Evolutionary conservation across 1,139 yeast species (phyloP), one percentile per base, ranked within the genome.

Genomic region (Yamadazyma taylorii): DNA sequence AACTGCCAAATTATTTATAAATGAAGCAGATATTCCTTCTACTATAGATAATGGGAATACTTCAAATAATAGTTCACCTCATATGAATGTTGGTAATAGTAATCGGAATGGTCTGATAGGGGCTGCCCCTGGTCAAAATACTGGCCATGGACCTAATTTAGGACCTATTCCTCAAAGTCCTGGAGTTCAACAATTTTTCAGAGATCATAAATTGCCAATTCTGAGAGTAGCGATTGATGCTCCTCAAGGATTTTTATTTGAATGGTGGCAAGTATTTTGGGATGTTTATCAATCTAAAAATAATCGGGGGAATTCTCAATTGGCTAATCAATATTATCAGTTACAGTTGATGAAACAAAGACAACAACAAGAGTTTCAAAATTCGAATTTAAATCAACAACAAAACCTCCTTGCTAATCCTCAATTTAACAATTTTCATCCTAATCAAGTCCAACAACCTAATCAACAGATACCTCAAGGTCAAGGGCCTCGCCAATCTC

Each of bases 181-280:
- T 43, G 38, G 44, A 28, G 39, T 45, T 14, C 51, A 47, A 28
- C 66, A 58, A 37, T 41, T 39, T 23, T 37, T 33, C 17, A 37
- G 40, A 31, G 47, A 61, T 39, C 57, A 66, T 42, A 74, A 72
- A 37, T 58, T 79, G 17, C 80, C 84, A 1, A 65, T 66, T 17
- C 59, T 78, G 40, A 65, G 67, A 37, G 71, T 78, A 51, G 70
- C 80, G 17, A 76, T 78, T 78, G 88, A 88, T 55, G 82, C 95
- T 4, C 94, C 95, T 0, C 90, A 84, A 51, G 94, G 96, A 8
- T 89, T 87, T 53, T 65, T 89, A 32, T 81, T 77, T 51, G 97
- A 89, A 57, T 90, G 97, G 97, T 90, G 97, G 97, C 89, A 81
- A 64, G 81, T 89, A 23, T 90, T 89, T 56, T 90, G 97, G 96